Evolutionary conservation across 2,329 filamentous ascomycete genomes (phyloP), one percentile per base, ranked within the genome.

Genomic region (Periglandula ipomoeae): DNA sequence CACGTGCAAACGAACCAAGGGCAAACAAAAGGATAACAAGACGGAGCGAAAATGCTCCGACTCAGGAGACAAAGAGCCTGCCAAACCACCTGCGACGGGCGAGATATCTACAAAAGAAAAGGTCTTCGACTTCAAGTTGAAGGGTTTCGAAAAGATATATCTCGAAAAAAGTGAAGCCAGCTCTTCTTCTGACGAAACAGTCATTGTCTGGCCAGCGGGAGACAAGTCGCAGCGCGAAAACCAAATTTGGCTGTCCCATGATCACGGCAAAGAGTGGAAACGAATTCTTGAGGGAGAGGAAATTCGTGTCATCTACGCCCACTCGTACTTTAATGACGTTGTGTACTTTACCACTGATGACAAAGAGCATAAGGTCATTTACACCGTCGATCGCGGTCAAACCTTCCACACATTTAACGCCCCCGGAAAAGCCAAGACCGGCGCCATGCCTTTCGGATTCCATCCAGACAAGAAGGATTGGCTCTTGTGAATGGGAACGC

Each of bases 241-340:
- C 72, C 46, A 74, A 51, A 75, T 95, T 17, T 89, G 76, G 66
- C 75, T 94, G 48, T 87, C 87, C 0, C 79, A 82, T 47, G 82
- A 98, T 61, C 91, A 96, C 60, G 93, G 93, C 59, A 95, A 95
- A 69, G 82, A 70, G 2, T 98, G 93, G 91, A 71, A 81, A 22
- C 71, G 63, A 47, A 82, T 83, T 40, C 75, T 94, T 3, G 74
- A 86, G 50, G 79, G 81, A 27, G 81, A 90, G 55, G 72, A 81
- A 2, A 79, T 97, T 49, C 70, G 76, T 40, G 73, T 70, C 19
- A 87, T 98, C 55, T 77, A 85, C 49, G 86, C 85, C 22, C 89
- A 98, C 61, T 74, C 74, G 43, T 86, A 89, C 66, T 84, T 88
- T 66, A 89, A 87, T 58, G 89, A 96, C 60, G 78, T 83, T 37